phyloP scores from a whole-genome alignment of 371 early-diverging fungal species.

The Mucor circinelloides region DNA sequence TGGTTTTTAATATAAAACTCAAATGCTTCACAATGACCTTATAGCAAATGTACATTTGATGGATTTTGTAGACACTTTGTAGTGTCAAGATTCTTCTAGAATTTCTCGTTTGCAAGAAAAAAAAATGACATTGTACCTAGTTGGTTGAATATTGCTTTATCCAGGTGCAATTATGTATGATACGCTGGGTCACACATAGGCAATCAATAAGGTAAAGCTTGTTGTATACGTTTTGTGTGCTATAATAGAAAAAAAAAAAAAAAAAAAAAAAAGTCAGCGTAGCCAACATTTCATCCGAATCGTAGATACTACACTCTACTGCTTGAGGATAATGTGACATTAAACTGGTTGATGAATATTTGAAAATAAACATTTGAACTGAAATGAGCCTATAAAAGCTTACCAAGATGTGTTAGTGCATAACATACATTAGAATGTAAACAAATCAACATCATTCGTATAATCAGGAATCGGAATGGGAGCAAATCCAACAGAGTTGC shows the following conservation, averaged over 20 bases:
- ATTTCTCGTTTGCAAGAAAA: too few species aligned
- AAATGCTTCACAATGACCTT: neutral
- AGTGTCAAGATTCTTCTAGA: too few species aligned
- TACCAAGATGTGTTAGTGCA: neutral
- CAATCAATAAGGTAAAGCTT: neutral
- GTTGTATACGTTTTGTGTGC: neutral
- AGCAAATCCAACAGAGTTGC: neutral
- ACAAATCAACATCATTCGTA: slow-evolving; percentile 2
- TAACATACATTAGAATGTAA: neutral
- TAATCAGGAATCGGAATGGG: neutral
- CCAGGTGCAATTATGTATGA: too few species aligned
- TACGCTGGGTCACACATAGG: neutral
- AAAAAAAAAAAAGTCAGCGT: too few species aligned
- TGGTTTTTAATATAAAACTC: neutral
- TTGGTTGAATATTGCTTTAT: too few species aligned
- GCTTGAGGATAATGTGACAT: neutral
- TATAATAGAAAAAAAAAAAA: too few species aligned
- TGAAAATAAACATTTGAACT: neutral
- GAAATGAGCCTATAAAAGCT: neutral
- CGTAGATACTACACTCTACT: too few species aligned
- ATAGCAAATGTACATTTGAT: too few species aligned
- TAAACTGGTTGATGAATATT: neutral
- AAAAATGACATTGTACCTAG: too few species aligned
- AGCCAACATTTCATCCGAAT: too few species aligned
- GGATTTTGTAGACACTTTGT: too few species aligned